These are phyloP conservation scores for Coemansia sp. DNA, from an alignment of 192 early-diverging fungal species.

Conservation along the genomic window DNA sequence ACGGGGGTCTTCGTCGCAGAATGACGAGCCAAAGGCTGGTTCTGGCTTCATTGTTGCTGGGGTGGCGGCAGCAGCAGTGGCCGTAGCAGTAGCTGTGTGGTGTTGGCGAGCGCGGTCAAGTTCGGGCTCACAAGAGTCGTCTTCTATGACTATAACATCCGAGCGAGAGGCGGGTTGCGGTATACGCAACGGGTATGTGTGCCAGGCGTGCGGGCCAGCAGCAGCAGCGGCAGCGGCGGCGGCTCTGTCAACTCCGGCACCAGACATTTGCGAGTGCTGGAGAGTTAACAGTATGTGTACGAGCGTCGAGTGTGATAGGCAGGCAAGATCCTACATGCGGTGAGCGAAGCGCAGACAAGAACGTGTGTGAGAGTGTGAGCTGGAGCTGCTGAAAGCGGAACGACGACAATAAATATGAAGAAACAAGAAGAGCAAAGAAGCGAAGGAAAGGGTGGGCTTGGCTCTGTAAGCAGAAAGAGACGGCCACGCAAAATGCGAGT, in stretches of 20 bases:
- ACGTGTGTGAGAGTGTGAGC: neutral
- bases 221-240: conserved; percentile 13
- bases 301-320: neutral
- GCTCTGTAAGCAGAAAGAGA: conserved; percentile 4
- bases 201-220: conserved; percentile 39
- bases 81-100: conserved; percentile 9
- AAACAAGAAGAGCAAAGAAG: conserved; percentile 1
- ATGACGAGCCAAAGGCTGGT: neutral
- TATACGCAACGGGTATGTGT: conserved; percentile 29
- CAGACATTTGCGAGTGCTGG: conserved; percentile 26
- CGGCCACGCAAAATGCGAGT: neutral
- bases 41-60: conserved; percentile 12
- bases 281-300: conserved; percentile 7
- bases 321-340: conserved; percentile 14
- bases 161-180: conserved; percentile 14
- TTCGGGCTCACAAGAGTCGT: conserved; percentile 44
- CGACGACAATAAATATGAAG: neutral
- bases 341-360: neutral
- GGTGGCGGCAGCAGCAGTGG: conserved; percentile 7
- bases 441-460: neutral
- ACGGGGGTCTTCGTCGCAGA: conserved; percentile 6
- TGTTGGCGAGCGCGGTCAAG: conserved; percentile 12
- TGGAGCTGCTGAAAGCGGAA: neutral
- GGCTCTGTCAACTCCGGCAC: conserved; percentile 35
- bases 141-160: conserved; percentile 49